phyloP scores from a whole-genome alignment of 805 yeast genomes.

The Candida ortonii region DNA sequence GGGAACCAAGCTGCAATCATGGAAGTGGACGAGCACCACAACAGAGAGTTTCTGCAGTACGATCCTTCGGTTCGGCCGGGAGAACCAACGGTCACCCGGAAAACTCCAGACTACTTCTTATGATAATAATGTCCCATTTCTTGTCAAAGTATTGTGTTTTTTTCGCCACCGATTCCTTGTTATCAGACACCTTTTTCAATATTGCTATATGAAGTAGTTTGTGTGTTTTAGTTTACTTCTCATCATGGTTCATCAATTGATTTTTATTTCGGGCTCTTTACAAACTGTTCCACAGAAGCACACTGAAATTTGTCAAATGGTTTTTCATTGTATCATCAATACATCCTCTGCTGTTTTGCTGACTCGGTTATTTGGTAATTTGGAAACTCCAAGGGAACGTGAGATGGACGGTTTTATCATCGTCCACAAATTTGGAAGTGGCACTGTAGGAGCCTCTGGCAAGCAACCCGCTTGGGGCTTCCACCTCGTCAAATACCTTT shows the following conservation, averaged over 20 bases:
- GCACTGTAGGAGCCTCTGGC: constrained; percentile 88
- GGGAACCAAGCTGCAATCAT: constrained; percentile 97
- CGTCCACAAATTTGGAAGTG: constrained; percentile 78
- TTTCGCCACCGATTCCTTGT: no score
- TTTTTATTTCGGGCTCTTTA: no score
- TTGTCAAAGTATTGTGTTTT: no score
- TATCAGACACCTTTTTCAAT: no score
- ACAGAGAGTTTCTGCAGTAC: constrained; percentile 88
- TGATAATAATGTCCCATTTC: no score
- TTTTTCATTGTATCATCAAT: constrained; percentile 12
- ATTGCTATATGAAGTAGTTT: no score
- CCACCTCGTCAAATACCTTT: constrained; percentile 62
- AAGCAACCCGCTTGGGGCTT: constrained; percentile 86
- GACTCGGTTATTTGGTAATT: constrained; percentile 50
- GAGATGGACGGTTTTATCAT: constrained; percentile 73
- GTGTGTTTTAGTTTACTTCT: no score
- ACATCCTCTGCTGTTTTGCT: constrained; percentile 1
- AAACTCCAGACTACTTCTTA: constrained; percentile 95
- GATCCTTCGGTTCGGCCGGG: constrained; percentile 97
- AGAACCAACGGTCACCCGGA: constrained; percentile 95
- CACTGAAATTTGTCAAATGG: no score
- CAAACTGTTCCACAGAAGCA: no score
- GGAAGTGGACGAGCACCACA: constrained; percentile 95
- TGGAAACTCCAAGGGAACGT: constrained; percentile 82
- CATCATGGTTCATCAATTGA: no score